Evolutionary conservation across 2,329 filamentous ascomycete species (phyloP).

Genomic region (Penicillium sp.): DNA sequence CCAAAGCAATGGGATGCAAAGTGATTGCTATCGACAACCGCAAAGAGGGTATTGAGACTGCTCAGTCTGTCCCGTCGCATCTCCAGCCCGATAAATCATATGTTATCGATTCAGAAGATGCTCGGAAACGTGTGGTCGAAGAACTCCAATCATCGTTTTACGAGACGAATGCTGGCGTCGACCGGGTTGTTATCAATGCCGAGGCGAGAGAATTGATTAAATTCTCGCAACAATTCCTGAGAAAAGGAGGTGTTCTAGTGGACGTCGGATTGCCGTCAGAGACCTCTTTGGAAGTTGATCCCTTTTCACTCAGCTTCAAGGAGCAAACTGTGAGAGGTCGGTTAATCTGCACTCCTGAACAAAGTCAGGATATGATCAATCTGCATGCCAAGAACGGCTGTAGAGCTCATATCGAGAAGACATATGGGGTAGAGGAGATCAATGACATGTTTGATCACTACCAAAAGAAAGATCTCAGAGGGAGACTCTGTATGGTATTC

Average conservation of each 20-base stretch:
- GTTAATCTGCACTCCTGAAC: conserved; percentile 17
- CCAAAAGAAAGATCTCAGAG: conserved; percentile 14
- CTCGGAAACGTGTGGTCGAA: conserved; percentile 12
- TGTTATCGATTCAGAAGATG: conserved; percentile 16
- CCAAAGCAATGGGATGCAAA: conserved; percentile 29
- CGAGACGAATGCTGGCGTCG: conserved; percentile 13
- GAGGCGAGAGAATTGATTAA: conserved; percentile 10
- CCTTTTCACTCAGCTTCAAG: conserved; percentile 18
- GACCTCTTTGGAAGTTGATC: conserved; percentile 13
- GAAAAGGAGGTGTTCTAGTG: conserved; percentile 12
- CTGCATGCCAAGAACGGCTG: conserved; percentile 15
- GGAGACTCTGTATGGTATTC: conserved; percentile 20
- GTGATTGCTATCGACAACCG: conserved; percentile 23
- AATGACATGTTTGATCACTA: conserved; percentile 21
- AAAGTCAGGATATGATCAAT: conserved; percentile 19
- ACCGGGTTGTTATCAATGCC: conserved; percentile 14
- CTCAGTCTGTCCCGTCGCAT: conserved; percentile 4
- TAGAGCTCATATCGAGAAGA: conserved; percentile 18
- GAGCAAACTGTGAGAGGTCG: conserved; percentile 17
- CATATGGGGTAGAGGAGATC: conserved; percentile 19
- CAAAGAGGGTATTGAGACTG: conserved; percentile 7
- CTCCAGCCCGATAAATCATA: conserved; percentile 14
- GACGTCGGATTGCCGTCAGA: conserved; percentile 18
- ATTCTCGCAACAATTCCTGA: conserved; percentile 13
- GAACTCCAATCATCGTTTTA: conserved; percentile 17